Evolutionary conservation across 176 grass and related monocot species (phyloP), one percentile per base, ranked within the genome.

Genomic region (Microstegium vimineum): DNA sequence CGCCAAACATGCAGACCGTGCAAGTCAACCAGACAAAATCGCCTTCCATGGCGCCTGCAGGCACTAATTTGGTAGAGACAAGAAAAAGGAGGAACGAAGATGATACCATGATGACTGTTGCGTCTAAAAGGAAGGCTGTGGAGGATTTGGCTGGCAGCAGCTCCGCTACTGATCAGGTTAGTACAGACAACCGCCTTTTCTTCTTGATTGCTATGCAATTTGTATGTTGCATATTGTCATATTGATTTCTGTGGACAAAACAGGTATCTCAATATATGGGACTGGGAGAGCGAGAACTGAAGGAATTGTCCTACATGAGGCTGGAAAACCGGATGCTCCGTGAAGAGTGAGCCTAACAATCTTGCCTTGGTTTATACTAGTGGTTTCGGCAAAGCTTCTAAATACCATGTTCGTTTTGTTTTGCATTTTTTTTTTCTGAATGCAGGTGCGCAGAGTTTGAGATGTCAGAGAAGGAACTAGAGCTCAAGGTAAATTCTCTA

Each of bases 401-500:
- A n/a, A n/a, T n/a, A n/a, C n/a, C n/a, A n/a, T 43, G 41, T 13
- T 4, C 4, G 4, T 13, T 43, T 43, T 12, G 41, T 43, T 43
- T 43, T 43, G 41, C 11, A 43, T 46, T 46, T 3, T 16, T 46
- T 1, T 46, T 46, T 91, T n/a, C n/a, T n/a, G n/a, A n/a, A 51
- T 7, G 5, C 6, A 92, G 90, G 75, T 86, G 79, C 52, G 12
- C 40, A 40, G 20, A 83, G 4, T 57, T 71, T 46, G 86, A 83
- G 57, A 40, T 22, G 45, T 8, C 30, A 16, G 63, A 66, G 86
- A 76, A 38, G 72, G 83, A 84, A 25, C 83, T 81, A 7, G 71
- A 76, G 3, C 26, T 71, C 23, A 89, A 86, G 87, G 83, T 92
- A 86, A 64, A 59, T 64, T 41, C 30, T 38, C 5, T 41, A 6